phyloP scores from a whole-genome alignment of 768 basidiomycete genomes.

The Pleurotus sapidus region DNA sequence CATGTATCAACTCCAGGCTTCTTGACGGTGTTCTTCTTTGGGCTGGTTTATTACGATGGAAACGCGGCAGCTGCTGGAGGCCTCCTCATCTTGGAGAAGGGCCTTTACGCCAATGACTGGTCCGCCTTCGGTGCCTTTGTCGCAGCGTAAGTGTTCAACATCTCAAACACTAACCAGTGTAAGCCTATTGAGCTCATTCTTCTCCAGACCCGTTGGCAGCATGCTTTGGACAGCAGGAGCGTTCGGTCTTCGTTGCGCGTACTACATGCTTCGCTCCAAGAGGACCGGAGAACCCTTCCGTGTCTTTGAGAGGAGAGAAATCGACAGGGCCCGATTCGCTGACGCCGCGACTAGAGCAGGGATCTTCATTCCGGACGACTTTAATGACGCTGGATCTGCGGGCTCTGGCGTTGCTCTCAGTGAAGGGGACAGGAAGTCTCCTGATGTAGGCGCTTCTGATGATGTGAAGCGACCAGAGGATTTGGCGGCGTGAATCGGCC shows the following conservation, averaged over 20 bases:
- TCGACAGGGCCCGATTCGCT: conserved; percentile 3
- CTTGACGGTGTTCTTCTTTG: conserved; percentile 5
- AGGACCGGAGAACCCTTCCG: not conserved
- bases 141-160: not conserved
- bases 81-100: not conserved
- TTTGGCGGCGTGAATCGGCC: not conserved
- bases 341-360: conserved; percentile 5
- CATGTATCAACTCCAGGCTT: not conserved
- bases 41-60: conserved; percentile 1
- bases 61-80: conserved; percentile 1
- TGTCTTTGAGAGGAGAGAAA: not conserved
- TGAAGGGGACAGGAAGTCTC: not conserved
- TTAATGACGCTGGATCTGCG: not conserved
- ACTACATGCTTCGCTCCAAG: not conserved
- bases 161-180: not conserved
- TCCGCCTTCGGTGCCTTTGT: conserved; percentile 10
- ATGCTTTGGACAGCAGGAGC: conserved; percentile 5
- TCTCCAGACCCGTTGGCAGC: not conserved
- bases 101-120: conserved; percentile 8
- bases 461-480: conserved; percentile 1
- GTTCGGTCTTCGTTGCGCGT: not conserved
- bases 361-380: not conserved
- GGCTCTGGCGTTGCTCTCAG: not conserved
- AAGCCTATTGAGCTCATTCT: not conserved
- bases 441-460: not conserved